These are phyloP conservation scores for Nymphaea colorata DNA, from an alignment of 164 flowering plant species.

Conservation along the genomic window DNA sequence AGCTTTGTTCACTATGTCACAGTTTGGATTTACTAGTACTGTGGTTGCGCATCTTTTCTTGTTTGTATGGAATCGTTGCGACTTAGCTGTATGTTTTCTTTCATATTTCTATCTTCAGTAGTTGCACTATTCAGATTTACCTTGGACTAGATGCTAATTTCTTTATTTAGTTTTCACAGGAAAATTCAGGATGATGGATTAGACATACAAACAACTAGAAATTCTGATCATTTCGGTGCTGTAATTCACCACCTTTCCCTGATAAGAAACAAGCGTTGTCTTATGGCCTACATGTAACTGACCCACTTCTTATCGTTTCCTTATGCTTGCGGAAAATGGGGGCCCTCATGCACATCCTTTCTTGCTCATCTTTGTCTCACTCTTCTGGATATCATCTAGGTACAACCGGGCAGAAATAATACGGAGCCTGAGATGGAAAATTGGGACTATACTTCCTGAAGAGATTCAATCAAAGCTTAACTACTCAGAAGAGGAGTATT, in stretches of 20 bases:
- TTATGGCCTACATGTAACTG: slow-evolving; percentile 63
- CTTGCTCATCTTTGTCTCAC: too few species aligned
- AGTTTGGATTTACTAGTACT: background rate
- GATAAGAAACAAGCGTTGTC: slow-evolving; percentile 67
- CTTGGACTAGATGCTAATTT: background rate
- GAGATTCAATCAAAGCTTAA: slow-evolving; percentile 72
- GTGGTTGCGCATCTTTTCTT: background rate
- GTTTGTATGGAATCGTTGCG: background rate
- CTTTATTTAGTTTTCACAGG: slow-evolving; percentile 21
- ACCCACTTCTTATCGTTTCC: background rate
- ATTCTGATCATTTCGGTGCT: slow-evolving; percentile 87
- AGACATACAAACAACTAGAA: slow-evolving; percentile 61
- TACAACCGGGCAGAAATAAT: slow-evolving; percentile 73
- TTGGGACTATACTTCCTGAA: slow-evolving; percentile 59
- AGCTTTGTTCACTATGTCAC: background rate
- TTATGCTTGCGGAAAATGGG: too few species aligned
- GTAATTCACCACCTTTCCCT: slow-evolving; percentile 80
- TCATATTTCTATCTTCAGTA: background rate
- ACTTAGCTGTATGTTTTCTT: background rate
- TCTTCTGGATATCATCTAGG: slow-evolving; percentile 18
- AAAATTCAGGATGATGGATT: slow-evolving; percentile 79
- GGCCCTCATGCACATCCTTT: too few species aligned
- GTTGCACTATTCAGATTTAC: background rate
- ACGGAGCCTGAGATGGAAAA: slow-evolving; percentile 68
- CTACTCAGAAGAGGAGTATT: slow-evolving; percentile 67